A percentile compares a stretch with the other conserved stretches of the same genome.
These are phyloP conservation scores for Onygenales sp. DNA, from an alignment of 2,329 filamentous ascomycete genomes.

Conservation along the genomic window DNA sequence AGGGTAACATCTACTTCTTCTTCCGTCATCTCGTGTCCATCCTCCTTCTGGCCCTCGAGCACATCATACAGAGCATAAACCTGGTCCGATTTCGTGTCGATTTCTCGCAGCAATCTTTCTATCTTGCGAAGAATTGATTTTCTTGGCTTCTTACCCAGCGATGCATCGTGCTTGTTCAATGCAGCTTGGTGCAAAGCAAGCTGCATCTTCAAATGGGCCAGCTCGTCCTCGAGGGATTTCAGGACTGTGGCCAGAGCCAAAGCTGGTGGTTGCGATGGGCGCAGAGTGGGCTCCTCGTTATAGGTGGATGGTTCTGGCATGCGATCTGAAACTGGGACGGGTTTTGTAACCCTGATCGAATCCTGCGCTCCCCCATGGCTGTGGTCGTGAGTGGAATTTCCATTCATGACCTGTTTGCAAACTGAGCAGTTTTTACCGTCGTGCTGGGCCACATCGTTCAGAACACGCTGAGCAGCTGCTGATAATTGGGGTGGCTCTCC, in stretches of 20 bases:
- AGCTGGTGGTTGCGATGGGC: constrained; percentile 57
- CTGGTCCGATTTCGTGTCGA: constrained; percentile 67
- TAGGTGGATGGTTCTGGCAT: constrained; percentile 24
- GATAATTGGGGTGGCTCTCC: constrained; percentile 26
- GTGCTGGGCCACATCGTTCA: constrained; percentile 38
- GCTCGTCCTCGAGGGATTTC: constrained; percentile 71
- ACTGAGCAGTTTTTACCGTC: constrained; percentile 48
- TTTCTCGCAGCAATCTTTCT: constrained; percentile 49
- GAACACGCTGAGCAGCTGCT: constrained; percentile 29
- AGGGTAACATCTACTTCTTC: constrained; percentile 58
- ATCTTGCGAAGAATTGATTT: constrained; percentile 53
- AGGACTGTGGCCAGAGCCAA: constrained; percentile 72
- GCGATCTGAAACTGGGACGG: constrained; percentile 42
- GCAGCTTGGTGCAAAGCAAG: constrained; percentile 52
- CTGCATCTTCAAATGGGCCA: constrained; percentile 63
- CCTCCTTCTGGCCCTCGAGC: constrained; percentile 65
- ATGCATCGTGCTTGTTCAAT: constrained; percentile 59
- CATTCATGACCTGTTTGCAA: constrained; percentile 38
- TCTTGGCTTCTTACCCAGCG: constrained; percentile 55
- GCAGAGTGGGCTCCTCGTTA: constrained; percentile 50
- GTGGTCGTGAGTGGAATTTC: constrained; percentile 26
- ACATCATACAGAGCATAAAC: constrained; percentile 79
- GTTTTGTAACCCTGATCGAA: constrained; percentile 38
- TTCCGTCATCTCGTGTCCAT: constrained; percentile 53
- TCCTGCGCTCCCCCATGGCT: constrained; percentile 15